A percentile compares a stretch with the other conserved stretches of the same genome.
These are phyloP conservation scores for Monosporozyma aquatica DNA, from an alignment of 805 yeast species.

Conservation along the genomic window DNA sequence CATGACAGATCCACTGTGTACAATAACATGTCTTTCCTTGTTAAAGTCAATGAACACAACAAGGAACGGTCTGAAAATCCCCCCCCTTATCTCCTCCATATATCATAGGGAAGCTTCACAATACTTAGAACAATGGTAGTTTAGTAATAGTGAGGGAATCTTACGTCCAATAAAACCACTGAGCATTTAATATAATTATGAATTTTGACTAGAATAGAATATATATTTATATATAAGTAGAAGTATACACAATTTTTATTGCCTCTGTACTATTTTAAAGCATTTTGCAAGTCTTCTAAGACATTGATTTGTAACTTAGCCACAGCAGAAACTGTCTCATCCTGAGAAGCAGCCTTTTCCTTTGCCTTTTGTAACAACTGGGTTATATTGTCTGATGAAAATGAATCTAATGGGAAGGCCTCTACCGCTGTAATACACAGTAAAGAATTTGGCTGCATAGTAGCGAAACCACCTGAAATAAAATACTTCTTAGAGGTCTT, in stretches of 20 bases:
- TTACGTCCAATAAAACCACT: no score
- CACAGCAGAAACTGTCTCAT: slow-evolving; percentile 84
- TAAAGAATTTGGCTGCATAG: slow-evolving; percentile 89
- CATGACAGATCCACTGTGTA: no score
- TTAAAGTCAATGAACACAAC: no score
- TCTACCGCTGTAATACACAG: slow-evolving; percentile 88
- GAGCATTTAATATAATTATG: no score
- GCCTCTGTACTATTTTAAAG: slow-evolving; percentile 18
- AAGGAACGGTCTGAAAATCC: no score
- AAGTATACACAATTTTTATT: not conserved
- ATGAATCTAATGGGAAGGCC: slow-evolving; percentile 85
- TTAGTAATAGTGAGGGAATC: no score
- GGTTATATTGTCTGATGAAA: slow-evolving; percentile 72
- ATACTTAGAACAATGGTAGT: no score
- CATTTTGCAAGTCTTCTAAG: slow-evolving; percentile 76
- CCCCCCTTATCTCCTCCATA: no score
- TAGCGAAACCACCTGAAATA: slow-evolving; percentile 93
- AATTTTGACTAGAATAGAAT: not conserved
- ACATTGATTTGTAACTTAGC: slow-evolving; percentile 95
- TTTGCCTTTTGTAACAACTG: slow-evolving; percentile 84
- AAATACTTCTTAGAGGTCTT: slow-evolving; percentile 69
- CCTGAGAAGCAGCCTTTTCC: slow-evolving; percentile 77
- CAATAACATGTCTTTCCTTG: no score
- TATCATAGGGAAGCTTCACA: no score
- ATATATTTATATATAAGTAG: slow-evolving; percentile 1